Evolutionary conservation across 1,139 yeast species (phyloP).

Genomic region (Geotrichum klebahnii): DNA sequence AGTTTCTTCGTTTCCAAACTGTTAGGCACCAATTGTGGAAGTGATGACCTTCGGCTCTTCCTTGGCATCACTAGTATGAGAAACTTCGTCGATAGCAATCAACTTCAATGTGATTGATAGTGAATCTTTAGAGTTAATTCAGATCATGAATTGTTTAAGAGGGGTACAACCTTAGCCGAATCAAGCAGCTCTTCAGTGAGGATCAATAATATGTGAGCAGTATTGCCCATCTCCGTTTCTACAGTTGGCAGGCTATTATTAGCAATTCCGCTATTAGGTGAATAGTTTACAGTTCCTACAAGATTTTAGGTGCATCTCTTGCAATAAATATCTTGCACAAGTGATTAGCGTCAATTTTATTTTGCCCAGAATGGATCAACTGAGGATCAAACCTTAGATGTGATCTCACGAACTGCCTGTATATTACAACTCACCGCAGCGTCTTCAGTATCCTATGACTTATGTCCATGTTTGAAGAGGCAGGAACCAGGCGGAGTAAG

Average conservation of each 20-base stretch:
- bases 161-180: conserved; percentile 85
- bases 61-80: conserved; percentile 50
- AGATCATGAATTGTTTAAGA: conserved; percentile 89
- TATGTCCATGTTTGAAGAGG: conserved; percentile 94
- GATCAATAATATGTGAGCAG: conserved; percentile 64
- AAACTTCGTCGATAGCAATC: conserved; percentile 60
- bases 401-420: conserved; percentile 89
- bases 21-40: conserved; percentile 90
- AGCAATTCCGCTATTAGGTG: conserved; percentile 96
- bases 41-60: conserved; percentile 71
- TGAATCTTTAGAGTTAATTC: conserved; percentile 72
- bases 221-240: conserved; percentile 87
- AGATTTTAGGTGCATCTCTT: conserved; percentile 94
- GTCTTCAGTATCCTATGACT: conserved; percentile 79
- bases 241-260: conserved; percentile 96
- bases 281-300: conserved; percentile 85
- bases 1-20: conserved; percentile 79
- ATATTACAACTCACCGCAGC: conserved; percentile 92
- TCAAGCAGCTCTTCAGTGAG: conserved; percentile 89
- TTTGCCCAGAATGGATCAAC: conserved; percentile 97
- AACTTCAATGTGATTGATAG: conserved; percentile 60
- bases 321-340: conserved; percentile 83
- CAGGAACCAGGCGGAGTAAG: conserved; percentile 94
- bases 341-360: conserved; percentile 86
- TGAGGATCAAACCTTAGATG: conserved; percentile 85